A percentile compares a stretch with the other conserved stretches of the same genome.
phyloP scores from a whole-genome alignment of 768 basidiomycete species.

The Ramaria sp. region DNA sequence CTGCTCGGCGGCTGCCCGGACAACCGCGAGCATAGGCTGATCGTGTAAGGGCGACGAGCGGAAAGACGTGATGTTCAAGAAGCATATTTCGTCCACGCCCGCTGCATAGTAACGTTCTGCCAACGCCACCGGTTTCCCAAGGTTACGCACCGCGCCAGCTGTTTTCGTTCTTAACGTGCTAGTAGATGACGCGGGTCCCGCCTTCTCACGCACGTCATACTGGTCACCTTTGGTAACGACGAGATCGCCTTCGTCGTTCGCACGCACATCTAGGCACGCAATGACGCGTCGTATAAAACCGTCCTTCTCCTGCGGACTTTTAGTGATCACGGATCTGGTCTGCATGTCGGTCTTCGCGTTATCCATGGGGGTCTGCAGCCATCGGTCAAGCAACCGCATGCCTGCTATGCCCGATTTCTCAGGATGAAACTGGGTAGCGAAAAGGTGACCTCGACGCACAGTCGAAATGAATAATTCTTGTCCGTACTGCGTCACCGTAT shows the following conservation, averaged over 20 bases:
- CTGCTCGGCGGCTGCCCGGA: conserved; percentile 77
- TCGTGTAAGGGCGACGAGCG: conserved; percentile 90
- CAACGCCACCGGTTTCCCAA: conserved; percentile 93
- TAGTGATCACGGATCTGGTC: not conserved
- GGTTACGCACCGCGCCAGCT: conserved; percentile 82
- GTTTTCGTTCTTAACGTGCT: conserved; percentile 26
- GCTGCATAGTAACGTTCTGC: conserved; percentile 75
- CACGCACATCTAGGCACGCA: conserved; percentile 94
- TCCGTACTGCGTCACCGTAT: conserved; percentile 91
- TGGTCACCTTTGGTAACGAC: conserved; percentile 99
- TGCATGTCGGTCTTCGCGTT: not conserved
- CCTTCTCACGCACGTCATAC: conserved; percentile 92
- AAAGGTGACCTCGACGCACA: conserved; percentile 75
- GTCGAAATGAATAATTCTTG: conserved; percentile 81
- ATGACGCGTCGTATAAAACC: conserved; percentile 88
- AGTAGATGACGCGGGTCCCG: conserved; percentile 14
- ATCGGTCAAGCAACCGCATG: conserved; percentile 64
- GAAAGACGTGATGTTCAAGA: conserved; percentile 99
- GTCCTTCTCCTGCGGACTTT: conserved; percentile 26
- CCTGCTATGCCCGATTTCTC: conserved; percentile 93
- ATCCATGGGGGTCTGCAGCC: conserved; percentile 39
- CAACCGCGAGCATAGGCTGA: conserved; percentile 97
- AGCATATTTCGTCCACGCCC: conserved; percentile 93
- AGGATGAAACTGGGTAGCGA: conserved; percentile 94
- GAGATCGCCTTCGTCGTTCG: conserved; percentile 92